Evolutionary conservation across 2,329 filamentous ascomycete species (phyloP), one percentile per base, ranked within the genome.

Genomic region (Xylariaceae sp.): DNA sequence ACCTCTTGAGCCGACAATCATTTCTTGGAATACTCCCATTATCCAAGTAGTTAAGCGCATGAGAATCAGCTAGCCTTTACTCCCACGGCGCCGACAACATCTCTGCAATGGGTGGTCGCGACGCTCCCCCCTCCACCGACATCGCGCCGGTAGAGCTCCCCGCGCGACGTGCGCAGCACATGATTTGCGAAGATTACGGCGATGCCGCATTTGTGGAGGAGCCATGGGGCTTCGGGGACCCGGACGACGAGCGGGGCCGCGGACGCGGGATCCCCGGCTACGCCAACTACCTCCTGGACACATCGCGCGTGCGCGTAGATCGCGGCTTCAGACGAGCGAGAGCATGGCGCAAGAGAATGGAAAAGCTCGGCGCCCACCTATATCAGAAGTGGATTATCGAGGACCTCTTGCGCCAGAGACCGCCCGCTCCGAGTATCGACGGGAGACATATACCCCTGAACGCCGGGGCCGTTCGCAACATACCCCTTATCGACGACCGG

Each of bases 361-460:
- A 48, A n/a, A 42, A 51, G 8, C 45, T 48, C 30, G 48, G 52
- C 34, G 53, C 39, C 39, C 57, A 56, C 37, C 71, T 63, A 58
- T 79, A 78, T 60, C 73, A 73, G 56, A 75, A 70, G 62, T 72
- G 74, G 56, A 64, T 82, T 37, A 69, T 78, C 59, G 74, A 81
- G 61, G 72, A 80, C 23, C 72, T 89, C 34, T 71, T 88, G 18
- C 79, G 83, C 49, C 86, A 86, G 64, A 82, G 88, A 66, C 83
- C 87, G 3, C 80, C 92, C 37, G 84, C 84, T 2, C 85, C 86
- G 1, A 91, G 86, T 60, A 84, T 87, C 63, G 87, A 93, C 72
- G 91, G 91, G 39, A 75, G 79, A 11, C 76, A 74, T 58, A 73
- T 82, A 51, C 78, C 78, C 65, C 77, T 65, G 68, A 75, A 63